Evolutionary conservation across 129 eudicot genomes (phyloP), one percentile per base, ranked within the genome.

Genomic region (Centaurea solstitialis): DNA sequence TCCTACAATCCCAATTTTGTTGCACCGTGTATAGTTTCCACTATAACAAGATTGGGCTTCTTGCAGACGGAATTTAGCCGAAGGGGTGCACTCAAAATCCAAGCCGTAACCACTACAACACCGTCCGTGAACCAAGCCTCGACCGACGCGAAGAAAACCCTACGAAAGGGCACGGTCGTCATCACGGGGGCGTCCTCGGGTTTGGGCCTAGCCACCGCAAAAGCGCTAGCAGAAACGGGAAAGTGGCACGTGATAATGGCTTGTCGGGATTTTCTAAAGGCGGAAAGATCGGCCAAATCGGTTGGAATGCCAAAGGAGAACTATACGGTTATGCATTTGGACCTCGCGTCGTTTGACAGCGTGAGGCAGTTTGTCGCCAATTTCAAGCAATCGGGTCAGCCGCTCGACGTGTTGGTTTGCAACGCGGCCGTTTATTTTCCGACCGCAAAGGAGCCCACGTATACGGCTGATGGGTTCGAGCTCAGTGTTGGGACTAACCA

Each of bases 131-230:
- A 78, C 82, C 83, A 73, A 10, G 78, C 91, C 11, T 59, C 94
- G 10, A 38, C 80, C 8, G 92, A 88, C 3, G 93, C 89, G 39
- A 94, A 92, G 83, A 94, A 94, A 64, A 94, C 98, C 21, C 72
- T 94, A 7, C 72, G 97, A 78, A 94, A 92, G 79, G 98, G 97
- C 35, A 87, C 87, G 7, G 98, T 92, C 38, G 73, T 92, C 35
- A 70, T 94, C 70, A 94, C 98, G 39, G 98, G 98, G 23, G 98
- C 98, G 73, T 94, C 98, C 39, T 94, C 98, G 0, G 98, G 98
- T 8, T 71, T 94, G 41, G 98, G 98, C 21, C 88, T 94, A 68
- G 97, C 98, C 73, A 82, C 97, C 9, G 98, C 98, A 53, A 94
- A 92, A 53, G 82, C 98, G 21, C 71, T 94, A 38, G 97, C 97